Evolutionary conservation across 805 yeast species (phyloP), one percentile per base, ranked within the genome.

Genomic region (Osmozyma mogii): DNA sequence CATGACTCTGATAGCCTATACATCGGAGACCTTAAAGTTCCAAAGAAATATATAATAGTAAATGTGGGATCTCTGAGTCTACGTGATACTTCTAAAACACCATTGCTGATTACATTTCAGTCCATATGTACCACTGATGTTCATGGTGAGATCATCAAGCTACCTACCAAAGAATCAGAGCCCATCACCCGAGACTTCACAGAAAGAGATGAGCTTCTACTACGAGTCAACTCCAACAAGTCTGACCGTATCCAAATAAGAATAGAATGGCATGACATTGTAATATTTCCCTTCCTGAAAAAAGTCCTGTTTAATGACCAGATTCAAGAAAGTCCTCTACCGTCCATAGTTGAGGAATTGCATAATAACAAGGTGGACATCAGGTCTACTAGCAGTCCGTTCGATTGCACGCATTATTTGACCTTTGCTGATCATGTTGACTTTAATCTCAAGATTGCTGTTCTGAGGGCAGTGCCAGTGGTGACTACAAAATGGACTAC

Each of bases 61-160:
- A 27, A 19, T 7, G 19, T 44, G 6, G 49, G 41, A 6, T 17
- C 29, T 5, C 31, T 42, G 6, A 41, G 36, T 2, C 19, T 21
- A 7, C 19, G 17, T 1, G 22, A 24, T 3, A 9, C 31, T 5
- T 16, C 20, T 9, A 34, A 28, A 9, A 47, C 56, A 1, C 43
- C 47, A 11, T 29, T 58, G 7, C 21, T 29, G 5, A 38, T 54
- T 14, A 35, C 34, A 8, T 43, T 57, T 15, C 45, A 55, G 17
- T 50, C 62, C 2, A 41, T 57, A 9, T 56, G 60, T 13, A 45
- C 52, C 21, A 47, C 56, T 4, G 43, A 38, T n/a, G 47, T 58
- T 27, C 52, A 57, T 34, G 57, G 51, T 3, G 30, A 30, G 8
- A 24, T 39, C 8, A 41, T 41, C 33, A 52, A 49, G 27, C 41